Evolutionary conservation across 2,329 filamentous ascomycete genomes (phyloP).

Genomic region (Sporothrix curviconia): DNA sequence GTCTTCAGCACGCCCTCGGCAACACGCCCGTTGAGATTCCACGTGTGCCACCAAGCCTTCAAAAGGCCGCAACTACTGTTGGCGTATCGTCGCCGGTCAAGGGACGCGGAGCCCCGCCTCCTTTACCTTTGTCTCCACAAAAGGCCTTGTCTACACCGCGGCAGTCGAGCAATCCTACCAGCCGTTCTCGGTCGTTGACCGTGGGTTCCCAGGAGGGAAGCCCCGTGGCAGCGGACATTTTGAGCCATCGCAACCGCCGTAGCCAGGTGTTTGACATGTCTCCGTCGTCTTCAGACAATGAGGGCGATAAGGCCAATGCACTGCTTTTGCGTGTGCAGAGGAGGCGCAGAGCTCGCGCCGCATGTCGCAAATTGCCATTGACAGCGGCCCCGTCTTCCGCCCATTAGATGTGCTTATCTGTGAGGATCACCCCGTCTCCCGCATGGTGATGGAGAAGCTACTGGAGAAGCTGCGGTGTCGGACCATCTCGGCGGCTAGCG

Average conservation of each 20-base stretch:
- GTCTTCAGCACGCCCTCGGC: constrained; percentile 56
- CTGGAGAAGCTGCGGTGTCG: constrained; percentile 92
- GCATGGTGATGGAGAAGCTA: constrained; percentile 97
- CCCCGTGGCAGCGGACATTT: constrained; percentile 59
- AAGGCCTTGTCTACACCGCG: constrained; percentile 56
- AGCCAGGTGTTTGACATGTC: constrained; percentile 96
- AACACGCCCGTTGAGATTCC: constrained; percentile 59
- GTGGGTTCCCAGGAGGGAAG: constrained; percentile 92
- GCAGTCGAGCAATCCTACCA: constrained; percentile 54
- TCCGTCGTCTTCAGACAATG: constrained; percentile 94
- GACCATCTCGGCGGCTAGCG: constrained; percentile 84
- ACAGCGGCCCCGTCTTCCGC: constrained; percentile 72
- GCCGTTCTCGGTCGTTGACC: constrained; percentile 78
- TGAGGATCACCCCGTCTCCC: constrained; percentile 93
- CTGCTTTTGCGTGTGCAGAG: constrained; percentile 79
- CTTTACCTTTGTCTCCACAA: constrained; percentile 53
- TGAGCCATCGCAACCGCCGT: constrained; percentile 78
- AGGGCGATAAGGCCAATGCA: constrained; percentile 81
- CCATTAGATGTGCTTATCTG: constrained; percentile 92
- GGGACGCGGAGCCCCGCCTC: constrained; percentile 39
- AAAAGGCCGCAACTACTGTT: constrained; percentile 52
- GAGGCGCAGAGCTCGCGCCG: constrained; percentile 88
- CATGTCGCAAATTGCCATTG: constrained; percentile 81
- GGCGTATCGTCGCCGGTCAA: constrained; percentile 48
- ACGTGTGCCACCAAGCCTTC: constrained; percentile 52